A percentile compares a stretch with the other conserved stretches of the same genome.
Conservation (phyloP, 192 early-diverging fungal species). For the Dissophora ornata region DNA sequence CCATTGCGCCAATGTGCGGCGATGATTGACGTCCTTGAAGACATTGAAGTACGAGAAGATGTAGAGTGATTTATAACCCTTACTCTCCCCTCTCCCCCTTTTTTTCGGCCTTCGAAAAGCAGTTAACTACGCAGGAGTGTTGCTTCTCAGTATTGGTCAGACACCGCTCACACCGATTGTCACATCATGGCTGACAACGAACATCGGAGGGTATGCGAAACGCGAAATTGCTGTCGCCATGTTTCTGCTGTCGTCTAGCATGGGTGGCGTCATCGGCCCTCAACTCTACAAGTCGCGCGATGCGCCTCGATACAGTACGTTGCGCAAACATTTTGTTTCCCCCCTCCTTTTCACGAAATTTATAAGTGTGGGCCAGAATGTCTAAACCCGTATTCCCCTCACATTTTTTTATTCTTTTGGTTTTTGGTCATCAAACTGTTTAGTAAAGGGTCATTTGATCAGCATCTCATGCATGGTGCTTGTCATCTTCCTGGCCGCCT, state of each 20-base stretch:
- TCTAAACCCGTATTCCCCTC: no score
- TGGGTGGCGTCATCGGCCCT: slow-evolving; percentile 21
- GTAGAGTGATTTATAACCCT: no score
- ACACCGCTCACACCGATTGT: slow-evolving; percentile 32
- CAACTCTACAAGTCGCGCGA: slow-evolving; percentile 21
- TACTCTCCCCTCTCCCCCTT: no score
- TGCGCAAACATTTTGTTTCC: background rate
- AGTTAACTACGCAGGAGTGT: slow-evolving; percentile 34
- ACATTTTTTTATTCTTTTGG: background rate
- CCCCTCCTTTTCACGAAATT: background rate
- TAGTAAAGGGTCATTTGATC: slow-evolving; percentile 31
- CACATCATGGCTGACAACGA: slow-evolving; percentile 45
- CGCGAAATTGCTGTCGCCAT: slow-evolving; percentile 26
- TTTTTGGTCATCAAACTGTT: background rate
- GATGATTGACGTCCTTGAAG: no score
- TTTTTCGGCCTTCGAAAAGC: no score
- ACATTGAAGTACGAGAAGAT: no score
- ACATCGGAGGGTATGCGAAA: slow-evolving; percentile 39
- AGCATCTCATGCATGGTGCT: slow-evolving; percentile 8
- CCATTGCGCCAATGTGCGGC: no score
- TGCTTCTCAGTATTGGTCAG: slow-evolving; percentile 37
- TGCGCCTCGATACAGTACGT: slow-evolving; percentile 30
- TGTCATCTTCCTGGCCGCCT: background rate
- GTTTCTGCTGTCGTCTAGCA: slow-evolving; percentile 27
- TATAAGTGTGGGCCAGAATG: background rate